Base-by-base conservation (phyloP, 2,329 filamentous ascomycete species). In the Venturia carpophila region DNA sequence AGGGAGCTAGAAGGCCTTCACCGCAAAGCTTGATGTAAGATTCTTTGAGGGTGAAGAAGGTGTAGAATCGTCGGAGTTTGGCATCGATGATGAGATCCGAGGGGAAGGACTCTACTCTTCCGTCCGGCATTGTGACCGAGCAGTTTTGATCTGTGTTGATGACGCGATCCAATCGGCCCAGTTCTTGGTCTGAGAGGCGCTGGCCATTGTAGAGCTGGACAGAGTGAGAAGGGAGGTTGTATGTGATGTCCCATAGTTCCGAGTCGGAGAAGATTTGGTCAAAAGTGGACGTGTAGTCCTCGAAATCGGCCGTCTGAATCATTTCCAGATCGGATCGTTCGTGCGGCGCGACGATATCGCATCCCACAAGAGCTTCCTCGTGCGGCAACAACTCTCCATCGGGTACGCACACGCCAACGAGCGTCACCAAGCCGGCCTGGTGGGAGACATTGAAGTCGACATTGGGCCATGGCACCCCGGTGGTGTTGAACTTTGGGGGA, bases 21-120 rank as follows among this genome's bases (percentile, higher is more conserved):
- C 90, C 90, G 39, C 88, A 89, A 78, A 93, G 86, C 82, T 92
- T 93, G 75, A 92, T 86, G 73, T 90, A 92, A 0, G 89, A 87
- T 77, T 93, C 90, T 70, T 90, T 86, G 73, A 91, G 82, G 73
- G 87, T 90, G 87, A 89, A 93, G 66, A 89, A 84, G 0, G 88
- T 83, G 73, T 92, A 93, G 72, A 93, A 93, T 64, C 83, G 80
- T 5, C 88, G 80, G 37, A 92, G 77, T 71, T 86, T 87, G 27
- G 77, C 80, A 67, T 88, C 86, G 21, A 83, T 77, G n/a, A 84
- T 67, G 0, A 78, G 64, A 45, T 81, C 77, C 2, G 76, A 78
- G 43, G 71, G 73, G 67, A 82, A 76, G 1, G 61, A 70, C 69
- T 71, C 69, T 10, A 73, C 70, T 41, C 75, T 72, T 3, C 76